Evolutionary conservation across 345 rosid genomes (phyloP).

Genomic region (Barbarea vulgaris): DNA sequence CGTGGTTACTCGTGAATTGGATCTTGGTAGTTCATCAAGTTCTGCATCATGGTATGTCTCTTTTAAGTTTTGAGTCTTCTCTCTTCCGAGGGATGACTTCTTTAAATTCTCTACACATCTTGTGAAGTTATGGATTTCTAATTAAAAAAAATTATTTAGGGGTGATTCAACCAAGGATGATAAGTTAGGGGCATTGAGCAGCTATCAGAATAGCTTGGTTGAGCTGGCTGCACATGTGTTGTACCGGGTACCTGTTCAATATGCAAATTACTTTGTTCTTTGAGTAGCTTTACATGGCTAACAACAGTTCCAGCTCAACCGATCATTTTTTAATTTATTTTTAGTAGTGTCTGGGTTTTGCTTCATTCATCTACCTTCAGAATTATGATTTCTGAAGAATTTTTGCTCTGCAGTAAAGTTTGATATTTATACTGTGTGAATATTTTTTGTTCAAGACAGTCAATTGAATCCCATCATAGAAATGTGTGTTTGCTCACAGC

Average conservation of each 20-base stretch:
- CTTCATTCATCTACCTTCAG: slow-evolving; percentile 7
- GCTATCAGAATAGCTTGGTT: slow-evolving; percentile 64
- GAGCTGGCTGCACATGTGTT: slow-evolving; percentile 79
- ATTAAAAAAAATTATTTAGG: slow-evolving; percentile 50
- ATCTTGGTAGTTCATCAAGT: slow-evolving; percentile 61
- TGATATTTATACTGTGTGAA: slow-evolving; percentile 5
- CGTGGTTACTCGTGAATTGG: slow-evolving; percentile 78
- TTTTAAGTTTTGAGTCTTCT: slow-evolving; percentile 32
- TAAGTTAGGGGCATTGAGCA: slow-evolving; percentile 63
- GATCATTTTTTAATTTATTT: not conserved
- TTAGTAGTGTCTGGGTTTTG: slow-evolving; percentile 28
- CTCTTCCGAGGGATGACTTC: not conserved
- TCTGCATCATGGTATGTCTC: slow-evolving; percentile 56
- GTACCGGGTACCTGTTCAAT: slow-evolving; percentile 57
- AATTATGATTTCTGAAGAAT: slow-evolving; percentile 18
- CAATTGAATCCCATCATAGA: slow-evolving; percentile 15
- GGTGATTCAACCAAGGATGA: slow-evolving; percentile 76
- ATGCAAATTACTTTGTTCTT: slow-evolving; percentile 15
- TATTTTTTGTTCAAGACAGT: not conserved
- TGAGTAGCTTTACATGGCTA: slow-evolving; percentile 10
- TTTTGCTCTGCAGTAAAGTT: slow-evolving; percentile 7
- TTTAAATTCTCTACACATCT: slow-evolving; percentile 11
- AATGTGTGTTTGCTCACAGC: slow-evolving; percentile 20
- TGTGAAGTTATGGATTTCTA: slow-evolving; percentile 14
- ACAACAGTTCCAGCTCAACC: slow-evolving; percentile 7